Evolutionary conservation across 768 basidiomycete genomes (phyloP).

Genomic region (Tylopilus felleus): DNA sequence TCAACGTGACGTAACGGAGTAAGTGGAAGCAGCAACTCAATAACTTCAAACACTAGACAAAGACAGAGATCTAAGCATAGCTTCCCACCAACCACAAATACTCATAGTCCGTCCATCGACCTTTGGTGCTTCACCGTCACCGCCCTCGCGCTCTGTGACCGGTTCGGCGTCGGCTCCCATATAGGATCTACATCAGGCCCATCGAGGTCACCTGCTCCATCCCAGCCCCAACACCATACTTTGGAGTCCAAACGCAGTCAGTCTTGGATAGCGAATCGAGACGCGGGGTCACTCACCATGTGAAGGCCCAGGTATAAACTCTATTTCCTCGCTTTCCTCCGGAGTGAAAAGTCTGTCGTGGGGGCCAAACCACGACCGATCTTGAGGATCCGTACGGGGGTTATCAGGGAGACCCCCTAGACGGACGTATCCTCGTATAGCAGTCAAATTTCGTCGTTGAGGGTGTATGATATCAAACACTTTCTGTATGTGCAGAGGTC

Average conservation of each 20-base stretch:
- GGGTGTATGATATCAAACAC: constrained; percentile 97
- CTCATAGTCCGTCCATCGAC: constrained; percentile 25
- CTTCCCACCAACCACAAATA: background rate
- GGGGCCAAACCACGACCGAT: constrained; percentile 96
- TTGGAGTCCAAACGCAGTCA: constrained; percentile 7
- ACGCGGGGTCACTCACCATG: constrained; percentile 52
- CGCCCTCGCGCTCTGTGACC: constrained; percentile 51
- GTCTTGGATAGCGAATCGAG: background rate
- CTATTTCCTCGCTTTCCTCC: constrained; percentile 77
- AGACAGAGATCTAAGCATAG: constrained; percentile 16
- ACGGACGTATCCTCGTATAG: constrained; percentile 89
- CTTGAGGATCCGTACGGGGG: constrained; percentile 94
- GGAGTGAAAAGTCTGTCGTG: constrained; percentile 91
- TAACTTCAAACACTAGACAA: background rate
- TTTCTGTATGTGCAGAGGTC: constrained; percentile 46
- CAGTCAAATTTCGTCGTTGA: constrained; percentile 82
- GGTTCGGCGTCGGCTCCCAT: constrained; percentile 84
- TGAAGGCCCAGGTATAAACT: constrained; percentile 78
- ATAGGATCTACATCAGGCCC: constrained; percentile 98
- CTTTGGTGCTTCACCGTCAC: constrained; percentile 74
- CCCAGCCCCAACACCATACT: constrained; percentile 99
- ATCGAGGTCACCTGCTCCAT: constrained; percentile 96
- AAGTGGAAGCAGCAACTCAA: background rate
- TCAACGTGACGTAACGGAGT: too few species aligned
- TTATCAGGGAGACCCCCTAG: constrained; percentile 98